Percentiles rank a stretch among this genome's conserved stretches.
These are phyloP conservation scores for Naganishia cerealis DNA, from an alignment of 1,284 basidiomycete species.

Conservation along the genomic window DNA sequence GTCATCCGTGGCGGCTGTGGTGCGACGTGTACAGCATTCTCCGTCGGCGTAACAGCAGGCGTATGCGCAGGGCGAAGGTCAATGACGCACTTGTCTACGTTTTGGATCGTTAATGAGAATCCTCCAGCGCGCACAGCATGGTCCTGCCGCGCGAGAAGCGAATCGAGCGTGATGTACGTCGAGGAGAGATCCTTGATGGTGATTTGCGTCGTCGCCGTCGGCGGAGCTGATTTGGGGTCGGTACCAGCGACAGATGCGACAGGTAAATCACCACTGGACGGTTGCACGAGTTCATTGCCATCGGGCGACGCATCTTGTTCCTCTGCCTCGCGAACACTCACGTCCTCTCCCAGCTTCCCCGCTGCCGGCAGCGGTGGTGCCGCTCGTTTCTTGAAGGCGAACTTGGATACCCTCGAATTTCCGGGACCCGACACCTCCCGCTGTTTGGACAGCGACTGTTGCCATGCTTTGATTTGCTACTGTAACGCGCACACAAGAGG, in stretches of 20 bases:
- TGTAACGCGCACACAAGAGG: neutral
- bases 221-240: no score
- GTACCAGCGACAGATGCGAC: no score
- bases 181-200: conserved; percentile 1
- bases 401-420: neutral
- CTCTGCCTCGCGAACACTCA: neutral
- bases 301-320: neutral
- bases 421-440: neutral
- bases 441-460: neutral
- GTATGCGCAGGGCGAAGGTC: conserved; percentile 7
- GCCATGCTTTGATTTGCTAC: conserved; percentile 32
- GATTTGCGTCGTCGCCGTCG: conserved; percentile 5
- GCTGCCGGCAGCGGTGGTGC: neutral
- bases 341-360: neutral
- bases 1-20: conserved; percentile 8
- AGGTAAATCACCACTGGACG: neutral
- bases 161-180: conserved; percentile 12
- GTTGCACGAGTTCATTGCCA: neutral
- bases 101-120: conserved; percentile 11
- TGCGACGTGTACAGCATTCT: no score
- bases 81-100: conserved; percentile 13
- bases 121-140: no score
- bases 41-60: neutral
- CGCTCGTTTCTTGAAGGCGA: conserved; percentile 13
- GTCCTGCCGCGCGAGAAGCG: neutral